Evolutionary conservation across 2,329 filamentous ascomycete genomes (phyloP).

Genomic region (Sporothrix humicola): DNA sequence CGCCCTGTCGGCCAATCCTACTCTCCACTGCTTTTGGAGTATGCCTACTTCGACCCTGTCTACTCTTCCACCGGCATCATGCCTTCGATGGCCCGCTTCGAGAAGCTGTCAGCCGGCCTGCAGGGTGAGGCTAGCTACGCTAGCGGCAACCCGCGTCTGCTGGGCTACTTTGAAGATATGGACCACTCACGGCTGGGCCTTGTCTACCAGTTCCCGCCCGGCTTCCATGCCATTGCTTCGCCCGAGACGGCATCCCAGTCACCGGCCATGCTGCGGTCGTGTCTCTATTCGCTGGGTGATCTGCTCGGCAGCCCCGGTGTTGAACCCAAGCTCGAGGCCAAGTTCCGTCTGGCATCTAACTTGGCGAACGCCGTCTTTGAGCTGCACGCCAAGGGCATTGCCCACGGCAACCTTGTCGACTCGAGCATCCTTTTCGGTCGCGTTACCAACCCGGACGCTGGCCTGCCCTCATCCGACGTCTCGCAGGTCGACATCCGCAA

Average conservation of each 20-base stretch:
- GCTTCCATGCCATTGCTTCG: slow-evolving; percentile 61
- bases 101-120: slow-evolving; percentile 65
- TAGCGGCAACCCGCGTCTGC: slow-evolving; percentile 63
- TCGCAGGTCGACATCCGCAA: slow-evolving; percentile 65
- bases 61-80: slow-evolving; percentile 67
- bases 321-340: slow-evolving; percentile 73
- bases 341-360: slow-evolving; percentile 76
- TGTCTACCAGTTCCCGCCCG: slow-evolving; percentile 73
- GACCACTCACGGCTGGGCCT: slow-evolving; percentile 72
- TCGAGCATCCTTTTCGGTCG: slow-evolving; percentile 71
- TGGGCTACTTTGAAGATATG: slow-evolving; percentile 77
- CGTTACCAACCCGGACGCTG: slow-evolving; percentile 40
- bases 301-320: slow-evolving; percentile 58
- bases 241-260: slow-evolving; percentile 42
- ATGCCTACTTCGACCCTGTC: slow-evolving; percentile 67
- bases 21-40: slow-evolving; percentile 71
- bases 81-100: slow-evolving; percentile 68
- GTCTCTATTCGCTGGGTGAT: slow-evolving; percentile 59
- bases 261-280: slow-evolving; percentile 57
- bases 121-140: slow-evolving; percentile 56
- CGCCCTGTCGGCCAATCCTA: slow-evolving; percentile 52
- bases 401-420: slow-evolving; percentile 72
- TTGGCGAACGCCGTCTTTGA: slow-evolving; percentile 75
- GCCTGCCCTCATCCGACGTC: slow-evolving; percentile 47
- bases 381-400: slow-evolving; percentile 71